These are phyloP conservation scores for Pelargonium myrrhifolium DNA, from an alignment of 441 rosid species.

Conservation along the genomic window DNA sequence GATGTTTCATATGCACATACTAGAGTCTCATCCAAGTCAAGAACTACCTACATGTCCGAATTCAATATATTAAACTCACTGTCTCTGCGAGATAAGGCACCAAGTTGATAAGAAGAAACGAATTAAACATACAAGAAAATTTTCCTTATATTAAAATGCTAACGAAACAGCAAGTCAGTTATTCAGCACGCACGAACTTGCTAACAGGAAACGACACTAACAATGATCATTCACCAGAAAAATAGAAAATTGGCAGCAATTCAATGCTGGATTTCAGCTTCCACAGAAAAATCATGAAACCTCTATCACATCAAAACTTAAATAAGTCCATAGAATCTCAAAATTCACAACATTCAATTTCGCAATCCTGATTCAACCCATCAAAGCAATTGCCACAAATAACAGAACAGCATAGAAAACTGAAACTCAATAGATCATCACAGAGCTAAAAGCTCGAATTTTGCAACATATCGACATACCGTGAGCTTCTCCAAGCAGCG, in stretches of 20 bases:
- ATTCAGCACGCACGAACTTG: background rate
- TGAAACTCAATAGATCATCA: background rate
- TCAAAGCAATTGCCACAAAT: background rate
- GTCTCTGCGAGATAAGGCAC: background rate
- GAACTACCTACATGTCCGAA: constrained; percentile 27
- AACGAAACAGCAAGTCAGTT: no score
- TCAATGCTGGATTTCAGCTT: background rate
- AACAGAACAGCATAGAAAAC: background rate
- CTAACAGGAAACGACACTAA: background rate
- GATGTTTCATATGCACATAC: constrained; percentile 35
- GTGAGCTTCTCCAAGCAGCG: constrained; percentile 27
- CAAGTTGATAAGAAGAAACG: background rate
- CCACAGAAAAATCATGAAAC: background rate
- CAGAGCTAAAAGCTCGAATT: background rate
- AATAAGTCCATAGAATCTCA: background rate
- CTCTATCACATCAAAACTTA: background rate
- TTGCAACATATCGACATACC: constrained; percentile 13
- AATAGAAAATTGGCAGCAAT: background rate
- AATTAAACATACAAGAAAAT: background rate
- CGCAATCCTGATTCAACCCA: background rate
- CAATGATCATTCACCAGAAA: background rate
- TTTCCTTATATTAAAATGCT: background rate
- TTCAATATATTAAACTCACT: constrained; percentile 4
- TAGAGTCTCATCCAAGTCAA: constrained; percentile 39
- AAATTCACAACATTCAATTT: background rate